Base-by-base conservation (phyloP, 352 stramenopile genomes). In the Plasmopara halstedii region DNA sequence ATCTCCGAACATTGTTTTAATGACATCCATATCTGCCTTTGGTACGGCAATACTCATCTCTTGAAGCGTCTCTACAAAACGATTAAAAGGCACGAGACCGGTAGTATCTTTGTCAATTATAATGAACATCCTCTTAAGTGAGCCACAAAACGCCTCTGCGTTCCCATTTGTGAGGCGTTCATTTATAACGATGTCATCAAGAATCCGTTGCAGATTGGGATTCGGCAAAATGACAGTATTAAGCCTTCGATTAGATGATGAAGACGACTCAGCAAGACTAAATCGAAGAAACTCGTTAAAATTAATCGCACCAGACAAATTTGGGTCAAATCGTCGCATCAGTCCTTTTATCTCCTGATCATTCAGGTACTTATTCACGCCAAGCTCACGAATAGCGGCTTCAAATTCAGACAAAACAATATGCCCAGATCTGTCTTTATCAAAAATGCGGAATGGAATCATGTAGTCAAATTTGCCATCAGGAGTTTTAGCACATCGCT, bases 291-390 rank as follows among this genome's bases (percentile, higher is more conserved):
- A 88, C 41, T 91, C 79, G 19, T 80, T 64, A 37, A 73, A 91
- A 44, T 78, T 51, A 25, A 91, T 85, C 10, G 70, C 79, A 11
- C 79, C 79, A 18, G 67, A 71, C 2, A 56, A 57, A 39, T 88
- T 88, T 5, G 71, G 56, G 47, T 91, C 68, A 51, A 91, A 91
- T 22, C 79, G 61, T 2, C 79, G 65, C 67, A 91, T 83, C 32
- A 91, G 39, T 14, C 79, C 83, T 38, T 88, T 91, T 17, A 91
- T 66, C 48, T 91, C 79, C 60, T 85, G 73, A 37, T 86, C 73
- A 0, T 48, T 66, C 14, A 91, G 39, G 42, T 84, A 88, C 43
- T 80, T 73, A 32, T 85, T 74, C 11, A 91, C 68, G 8, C 74
- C 76, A 18, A 91, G 62, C 53, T 87, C 79, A 9, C 72, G 72